Evolutionary conservation across 208 protist genomes (phyloP), one percentile per base, ranked within the genome.

Genomic region (Crithidia bombi): DNA sequence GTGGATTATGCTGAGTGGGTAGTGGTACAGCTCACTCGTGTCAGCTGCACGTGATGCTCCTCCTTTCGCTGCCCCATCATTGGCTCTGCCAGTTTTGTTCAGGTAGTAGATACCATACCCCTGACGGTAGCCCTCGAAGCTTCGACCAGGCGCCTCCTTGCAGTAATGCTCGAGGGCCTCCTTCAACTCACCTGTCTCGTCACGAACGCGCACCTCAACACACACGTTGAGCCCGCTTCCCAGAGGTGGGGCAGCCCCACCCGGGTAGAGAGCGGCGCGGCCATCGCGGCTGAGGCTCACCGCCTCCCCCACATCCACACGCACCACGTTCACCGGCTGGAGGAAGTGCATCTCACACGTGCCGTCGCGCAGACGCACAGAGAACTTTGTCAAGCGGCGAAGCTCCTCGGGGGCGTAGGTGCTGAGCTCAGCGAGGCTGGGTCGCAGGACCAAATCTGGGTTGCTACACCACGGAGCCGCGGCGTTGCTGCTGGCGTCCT

Each of bases 291-390:
- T 56, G 50, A 96, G 79, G 11, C 58, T 51, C 33, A 96, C 23
- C 30, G 75, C 78, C 7, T 87, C 83, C 15, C 74, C 76, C 26
- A 96, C 68, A 28, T 95, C 87, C 19, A 81, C 78, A 26, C 84
- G 73, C 55, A 93, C 78, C 32, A 96, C 63, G 57, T 93, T 93
- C n/a, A 96, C 92, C 25, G 89, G 87, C 19, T 87, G 84, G 35
- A 91, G 69, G 69, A 96, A 96, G 25, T 65, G 61, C 5, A 96
- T 63, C 23, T 77, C 79, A 46, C 73, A 86, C 47, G 84, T 81
- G 33, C 82, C 87, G 72, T 95, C 89, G 35, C 79, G 74, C 9
- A 84, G 81, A 39, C 77, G 69, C 23, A 93, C 68, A 17, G 61
- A 66, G 57, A 96, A 93, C 59, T 79, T 55, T 12, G 64, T 38